Evolutionary conservation across 2,329 filamentous ascomycete genomes (phyloP), one percentile per base, ranked within the genome.

Genomic region (Hymenoscyphus linearis): DNA sequence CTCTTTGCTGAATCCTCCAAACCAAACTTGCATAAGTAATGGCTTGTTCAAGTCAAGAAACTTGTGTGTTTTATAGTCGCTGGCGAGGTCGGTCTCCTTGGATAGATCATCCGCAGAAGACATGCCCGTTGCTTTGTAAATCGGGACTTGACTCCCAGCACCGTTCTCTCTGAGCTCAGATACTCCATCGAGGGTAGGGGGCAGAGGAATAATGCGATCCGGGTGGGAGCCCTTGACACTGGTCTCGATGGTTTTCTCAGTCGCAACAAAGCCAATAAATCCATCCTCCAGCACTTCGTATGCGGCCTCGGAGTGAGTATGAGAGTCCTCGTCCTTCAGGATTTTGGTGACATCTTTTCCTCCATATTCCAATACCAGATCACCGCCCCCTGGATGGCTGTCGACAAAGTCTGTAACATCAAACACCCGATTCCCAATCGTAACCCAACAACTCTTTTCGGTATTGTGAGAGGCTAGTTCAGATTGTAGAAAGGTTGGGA

Each of bases 231-330:
- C 74, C 62, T 76, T 76, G 66, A 74, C 74, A 44, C 74, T 71
- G 31, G 70, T 65, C 59, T 74, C 70, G 35, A 70, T 67, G 25
- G 71, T 65, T 64, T 76, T 74, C 44, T 86, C 81, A 1, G 82
- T 82, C 4, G 82, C 81, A 36, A 97, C 78, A 71, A 96, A 96
- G 16, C 91, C 95, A 63, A 98, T 81, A 16, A 93, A 82, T 53
- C 85, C 88, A 47, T 98, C 95, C 53, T 96, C 90, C 27, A 99
- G 81, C 14, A 98, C 89, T 70, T 98, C 93, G 76, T 97, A 99
- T n/a, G 95, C 95, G 1, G 92, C 83, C 64, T 98, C 93, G 55
- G 89, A 91, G 75, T 99, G 95, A 52, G 80, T 78, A 73, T 99
- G 95, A 36, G 93, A 97, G 52, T 84, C 78, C 64, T 87, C 82